Conservation (phyloP, 139 green algal species). For the Chlorella sp. region DNA sequence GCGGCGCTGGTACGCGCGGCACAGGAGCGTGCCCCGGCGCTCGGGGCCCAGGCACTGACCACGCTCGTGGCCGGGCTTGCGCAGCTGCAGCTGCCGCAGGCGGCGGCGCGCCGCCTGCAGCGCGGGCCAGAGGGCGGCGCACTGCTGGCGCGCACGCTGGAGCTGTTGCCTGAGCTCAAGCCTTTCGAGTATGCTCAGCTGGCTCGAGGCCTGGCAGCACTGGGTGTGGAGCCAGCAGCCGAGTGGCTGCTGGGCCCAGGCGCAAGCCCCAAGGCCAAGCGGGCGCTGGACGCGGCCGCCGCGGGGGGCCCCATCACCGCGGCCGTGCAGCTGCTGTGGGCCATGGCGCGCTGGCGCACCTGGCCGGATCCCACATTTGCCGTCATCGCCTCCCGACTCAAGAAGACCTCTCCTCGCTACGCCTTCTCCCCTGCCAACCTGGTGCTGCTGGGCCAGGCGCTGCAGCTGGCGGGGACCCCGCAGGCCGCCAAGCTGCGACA, state of each 20-base stretch:
- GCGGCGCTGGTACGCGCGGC: neutral
- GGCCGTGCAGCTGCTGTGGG: constrained; percentile 7
- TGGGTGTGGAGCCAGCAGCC: neutral
- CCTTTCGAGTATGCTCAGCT: constrained; percentile 8
- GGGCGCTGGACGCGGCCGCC: neutral
- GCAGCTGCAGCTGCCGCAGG: neutral
- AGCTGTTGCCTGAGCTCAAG: constrained; percentile 3
- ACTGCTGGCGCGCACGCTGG: neutral
- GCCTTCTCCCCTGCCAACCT: neutral
- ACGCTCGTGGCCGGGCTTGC: constrained; percentile 11
- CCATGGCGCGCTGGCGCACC: constrained; percentile 11
- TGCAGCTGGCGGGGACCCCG: no score
- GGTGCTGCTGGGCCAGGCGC: constrained; percentile 14
- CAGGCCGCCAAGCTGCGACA: no score
- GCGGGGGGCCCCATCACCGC: neutral
- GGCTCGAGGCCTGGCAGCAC: neutral
- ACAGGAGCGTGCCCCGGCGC: neutral
- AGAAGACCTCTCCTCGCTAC: neutral
- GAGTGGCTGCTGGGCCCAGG: neutral
- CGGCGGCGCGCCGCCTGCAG: neutral
- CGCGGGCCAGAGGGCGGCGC: neutral
- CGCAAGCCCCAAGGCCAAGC: no score
- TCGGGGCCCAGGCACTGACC: neutral
- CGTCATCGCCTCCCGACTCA: neutral
- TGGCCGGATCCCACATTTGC: neutral